Evolutionary conservation across 2,329 filamentous ascomycete species (phyloP).

Genomic region (Xenoacremonium recifei): DNA sequence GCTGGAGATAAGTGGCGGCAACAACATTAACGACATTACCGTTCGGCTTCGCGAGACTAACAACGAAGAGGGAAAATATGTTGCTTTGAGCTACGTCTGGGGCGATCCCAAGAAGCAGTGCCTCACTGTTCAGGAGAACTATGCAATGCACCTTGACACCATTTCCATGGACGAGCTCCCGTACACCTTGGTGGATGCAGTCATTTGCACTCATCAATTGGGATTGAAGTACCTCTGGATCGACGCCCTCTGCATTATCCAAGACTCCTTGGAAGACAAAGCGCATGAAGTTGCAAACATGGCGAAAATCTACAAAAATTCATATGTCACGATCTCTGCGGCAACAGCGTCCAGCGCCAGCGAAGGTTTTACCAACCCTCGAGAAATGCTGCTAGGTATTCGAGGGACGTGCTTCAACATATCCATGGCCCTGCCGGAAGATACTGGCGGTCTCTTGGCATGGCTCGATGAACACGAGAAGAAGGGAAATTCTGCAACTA

Average conservation of each 20-base stretch:
- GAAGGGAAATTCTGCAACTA: too few relatives aligned
- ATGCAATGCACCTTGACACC: neutral
- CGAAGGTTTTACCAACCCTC: neutral
- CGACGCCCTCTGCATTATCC: conserved; percentile 12
- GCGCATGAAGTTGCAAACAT: conserved; percentile 9
- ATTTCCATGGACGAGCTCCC: conserved; percentile 1
- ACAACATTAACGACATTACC: neutral
- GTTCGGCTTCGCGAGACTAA: neutral
- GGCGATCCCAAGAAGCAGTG: neutral
- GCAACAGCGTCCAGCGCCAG: neutral
- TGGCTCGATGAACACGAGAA: conserved; percentile 2
- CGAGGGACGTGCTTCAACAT: conserved; percentile 1
- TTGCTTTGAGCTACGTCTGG: conserved; percentile 7
- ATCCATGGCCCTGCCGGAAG: conserved; percentile 1
- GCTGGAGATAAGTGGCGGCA: neutral
- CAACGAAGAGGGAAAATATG: conserved; percentile 1
- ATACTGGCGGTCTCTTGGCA: conserved; percentile 1
- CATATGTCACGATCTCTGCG: neutral
- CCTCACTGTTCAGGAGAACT: conserved; percentile 1
- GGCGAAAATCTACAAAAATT: conserved; percentile 9
- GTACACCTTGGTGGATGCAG: conserved; percentile 6
- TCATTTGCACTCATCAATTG: neutral
- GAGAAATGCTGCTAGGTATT: neutral
- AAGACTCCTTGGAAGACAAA: conserved; percentile 7
- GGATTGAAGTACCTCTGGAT: conserved; percentile 10